These are phyloP conservation scores for Hericium coralloides DNA, from an alignment of 768 basidiomycete species.

Conservation along the genomic window DNA sequence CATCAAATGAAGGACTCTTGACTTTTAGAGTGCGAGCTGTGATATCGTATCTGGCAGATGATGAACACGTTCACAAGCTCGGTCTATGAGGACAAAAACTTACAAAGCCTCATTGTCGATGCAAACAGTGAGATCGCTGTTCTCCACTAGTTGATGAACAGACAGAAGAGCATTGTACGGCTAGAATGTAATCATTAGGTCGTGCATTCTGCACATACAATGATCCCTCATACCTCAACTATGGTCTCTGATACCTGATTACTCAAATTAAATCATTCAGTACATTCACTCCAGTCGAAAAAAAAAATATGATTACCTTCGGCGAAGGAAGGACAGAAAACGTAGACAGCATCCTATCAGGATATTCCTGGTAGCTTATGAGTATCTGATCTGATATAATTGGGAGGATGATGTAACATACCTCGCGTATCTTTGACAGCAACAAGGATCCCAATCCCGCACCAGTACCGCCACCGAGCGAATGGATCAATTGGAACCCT, in stretches of 20 bases:
- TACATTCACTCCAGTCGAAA: not conserved
- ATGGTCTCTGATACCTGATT: slow-evolving; percentile 35
- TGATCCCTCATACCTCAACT: slow-evolving; percentile 34
- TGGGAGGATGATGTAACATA: slow-evolving; percentile 19
- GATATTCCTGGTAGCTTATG: slow-evolving; percentile 40
- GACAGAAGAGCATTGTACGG: slow-evolving; percentile 84
- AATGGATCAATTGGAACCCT: slow-evolving; percentile 85
- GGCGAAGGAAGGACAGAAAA: slow-evolving; percentile 48
- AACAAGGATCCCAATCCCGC: slow-evolving; percentile 78
- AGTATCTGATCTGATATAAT: not conserved
- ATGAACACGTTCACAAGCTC: not conserved
- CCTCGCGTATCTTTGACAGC: slow-evolving; percentile 76
- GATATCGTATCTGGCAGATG: slow-evolving; percentile 55
- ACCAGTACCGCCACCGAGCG: slow-evolving; percentile 88
- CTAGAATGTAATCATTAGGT: slow-evolving; percentile 21
- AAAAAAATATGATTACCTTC: slow-evolving; percentile 28
- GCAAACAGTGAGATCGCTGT: slow-evolving; percentile 74
- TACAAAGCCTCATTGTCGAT: slow-evolving; percentile 85
- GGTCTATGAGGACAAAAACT: slow-evolving; percentile 16
- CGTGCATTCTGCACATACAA: not conserved
- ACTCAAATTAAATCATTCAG: not conserved
- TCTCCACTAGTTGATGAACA: slow-evolving; percentile 83
- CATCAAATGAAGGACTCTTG: slow-evolving; percentile 49
- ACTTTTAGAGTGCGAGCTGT: slow-evolving; percentile 56
- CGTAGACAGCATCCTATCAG: slow-evolving; percentile 40